Percentiles rank a stretch among this genome's conserved stretches.
phyloP scores from a whole-genome alignment of 352 stramenopile species.

The Phytopythium litorale region DNA sequence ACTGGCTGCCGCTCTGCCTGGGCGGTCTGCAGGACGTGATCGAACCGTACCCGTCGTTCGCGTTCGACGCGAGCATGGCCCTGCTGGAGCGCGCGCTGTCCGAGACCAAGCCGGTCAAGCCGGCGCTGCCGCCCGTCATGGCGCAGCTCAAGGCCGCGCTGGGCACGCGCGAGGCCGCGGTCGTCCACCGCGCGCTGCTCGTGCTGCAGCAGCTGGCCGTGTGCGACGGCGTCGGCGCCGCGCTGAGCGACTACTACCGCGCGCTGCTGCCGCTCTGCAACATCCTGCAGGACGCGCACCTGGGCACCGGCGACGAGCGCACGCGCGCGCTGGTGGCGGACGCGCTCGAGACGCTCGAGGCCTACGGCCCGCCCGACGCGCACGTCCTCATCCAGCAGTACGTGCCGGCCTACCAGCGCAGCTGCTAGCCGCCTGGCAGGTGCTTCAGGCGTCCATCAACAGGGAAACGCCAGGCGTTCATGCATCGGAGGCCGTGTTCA shows the following conservation, averaged over 20 bases:
- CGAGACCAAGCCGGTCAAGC: conserved; percentile 41
- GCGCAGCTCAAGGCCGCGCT: conserved; percentile 62
- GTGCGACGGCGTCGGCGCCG: conserved; percentile 62
- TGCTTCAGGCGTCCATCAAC: not conserved
- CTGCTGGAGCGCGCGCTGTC: conserved; percentile 47
- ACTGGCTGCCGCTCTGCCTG: conserved; percentile 72
- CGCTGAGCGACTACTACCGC: conserved; percentile 64
- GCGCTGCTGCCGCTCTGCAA: conserved; percentile 78
- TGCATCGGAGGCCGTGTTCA: not conserved
- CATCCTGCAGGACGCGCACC: conserved; percentile 73
- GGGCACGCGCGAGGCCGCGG: conserved; percentile 53
- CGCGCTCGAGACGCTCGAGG: conserved; percentile 66
- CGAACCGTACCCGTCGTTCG: conserved; percentile 71
- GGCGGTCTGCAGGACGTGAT: conserved; percentile 65
- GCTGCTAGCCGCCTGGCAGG: conserved; percentile 17
- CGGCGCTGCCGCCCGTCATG: conserved; percentile 53
- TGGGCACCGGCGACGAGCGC: conserved; percentile 57
- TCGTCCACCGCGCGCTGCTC: conserved; percentile 65
- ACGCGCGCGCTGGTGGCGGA: conserved; percentile 62
- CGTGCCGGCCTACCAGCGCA: conserved; percentile 59
- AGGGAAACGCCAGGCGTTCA: not conserved
- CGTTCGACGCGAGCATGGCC: conserved; percentile 61
- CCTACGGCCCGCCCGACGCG: conserved; percentile 65
- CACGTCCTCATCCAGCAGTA: conserved; percentile 75
- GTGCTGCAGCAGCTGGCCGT: conserved; percentile 72